These are phyloP conservation scores for Erythrophleum ivorense DNA, from an alignment of 331 rosid genomes.

Conservation along the genomic window DNA sequence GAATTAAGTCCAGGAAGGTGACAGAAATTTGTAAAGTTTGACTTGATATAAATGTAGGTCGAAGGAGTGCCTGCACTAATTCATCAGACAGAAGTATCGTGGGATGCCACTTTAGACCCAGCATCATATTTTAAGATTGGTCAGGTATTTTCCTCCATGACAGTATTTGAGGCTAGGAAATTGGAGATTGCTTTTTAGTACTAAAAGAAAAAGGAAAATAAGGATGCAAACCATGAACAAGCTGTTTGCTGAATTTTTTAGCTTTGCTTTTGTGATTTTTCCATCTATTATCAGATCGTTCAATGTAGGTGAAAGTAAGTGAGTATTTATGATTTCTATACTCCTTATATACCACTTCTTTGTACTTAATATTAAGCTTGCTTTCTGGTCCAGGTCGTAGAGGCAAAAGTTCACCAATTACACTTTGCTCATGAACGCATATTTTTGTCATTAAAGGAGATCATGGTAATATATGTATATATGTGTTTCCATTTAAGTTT, in stretches of 20 bases:
- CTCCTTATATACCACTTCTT: constrained; percentile 29
- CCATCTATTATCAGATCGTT: constrained; percentile 14
- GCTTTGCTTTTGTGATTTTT: constrained; percentile 25
- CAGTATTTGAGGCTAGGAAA: constrained; percentile 18
- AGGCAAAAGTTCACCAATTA: constrained; percentile 91
- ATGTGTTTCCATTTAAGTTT: constrained; percentile 19
- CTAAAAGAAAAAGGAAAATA: neutral
- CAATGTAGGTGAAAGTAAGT: constrained; percentile 2
- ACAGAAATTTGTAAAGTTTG: constrained; percentile 32
- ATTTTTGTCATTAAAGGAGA: constrained; percentile 79
- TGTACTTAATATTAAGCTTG: constrained; percentile 32
- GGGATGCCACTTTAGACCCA: constrained; percentile 90
- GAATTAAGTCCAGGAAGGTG: constrained; percentile 33
- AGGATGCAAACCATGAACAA: constrained; percentile 21
- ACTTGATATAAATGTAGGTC: constrained; percentile 54
- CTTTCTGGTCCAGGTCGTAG: constrained; percentile 68
- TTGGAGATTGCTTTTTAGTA: constrained; percentile 4
- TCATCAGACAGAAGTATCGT: constrained; percentile 92
- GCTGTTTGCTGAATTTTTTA: constrained; percentile 7
- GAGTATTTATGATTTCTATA: constrained; percentile 15
- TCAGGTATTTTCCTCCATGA: constrained; percentile 67
- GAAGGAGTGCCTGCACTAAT: constrained; percentile 89
- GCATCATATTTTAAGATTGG: constrained; percentile 77
- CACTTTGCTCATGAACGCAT: constrained; percentile 78
- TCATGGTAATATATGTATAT: constrained; percentile 56